Conservation (phyloP, 2,329 filamentous ascomycete species). For the Parasarocladium wereldwijsianum region DNA sequence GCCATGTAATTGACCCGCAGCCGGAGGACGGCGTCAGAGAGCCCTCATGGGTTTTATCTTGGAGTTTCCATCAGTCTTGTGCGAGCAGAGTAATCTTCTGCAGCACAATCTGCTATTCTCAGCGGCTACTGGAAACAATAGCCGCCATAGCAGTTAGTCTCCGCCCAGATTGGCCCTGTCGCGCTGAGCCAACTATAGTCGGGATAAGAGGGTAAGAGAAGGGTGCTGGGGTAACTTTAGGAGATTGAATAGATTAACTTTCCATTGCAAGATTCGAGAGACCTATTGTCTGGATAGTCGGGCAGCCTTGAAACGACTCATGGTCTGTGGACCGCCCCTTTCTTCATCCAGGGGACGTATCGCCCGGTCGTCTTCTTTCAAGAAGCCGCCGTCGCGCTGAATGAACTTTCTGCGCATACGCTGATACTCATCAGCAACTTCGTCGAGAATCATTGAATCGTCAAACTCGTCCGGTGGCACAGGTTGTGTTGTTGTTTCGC, state of each 20-base stretch:
- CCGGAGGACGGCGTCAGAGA: conserved; percentile 45
- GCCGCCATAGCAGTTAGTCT: too few relatives aligned
- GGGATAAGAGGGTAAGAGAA: too few relatives aligned
- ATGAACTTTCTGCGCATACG: conserved; percentile 71
- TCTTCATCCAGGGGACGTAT: conserved; percentile 54
- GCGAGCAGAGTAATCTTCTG: conserved; percentile 37
- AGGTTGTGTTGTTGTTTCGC: conserved; percentile 20
- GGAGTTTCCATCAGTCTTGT: conserved; percentile 37
- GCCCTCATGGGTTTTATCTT: conserved; percentile 37
- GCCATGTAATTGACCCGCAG: too few relatives aligned
- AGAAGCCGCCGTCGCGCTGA: conserved; percentile 68
- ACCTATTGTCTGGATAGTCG: conserved; percentile 39
- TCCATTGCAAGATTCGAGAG: conserved; percentile 30
- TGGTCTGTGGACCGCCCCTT: conserved; percentile 44
- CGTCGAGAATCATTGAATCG: conserved; percentile 51
- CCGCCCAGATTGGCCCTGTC: too few relatives aligned
- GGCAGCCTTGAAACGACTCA: conserved; percentile 64
- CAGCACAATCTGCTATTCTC: too few relatives aligned
- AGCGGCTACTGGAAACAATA: too few relatives aligned
- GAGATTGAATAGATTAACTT: too few relatives aligned
- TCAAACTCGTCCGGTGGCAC: conserved; percentile 52
- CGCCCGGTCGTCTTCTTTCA: conserved; percentile 53
- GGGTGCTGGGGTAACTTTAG: too few relatives aligned
- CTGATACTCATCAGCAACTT: conserved; percentile 74
- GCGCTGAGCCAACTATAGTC: too few relatives aligned